Conservation (phyloP, 1,139 yeast genomes). For the Yamadazyma mexicana region DNA sequence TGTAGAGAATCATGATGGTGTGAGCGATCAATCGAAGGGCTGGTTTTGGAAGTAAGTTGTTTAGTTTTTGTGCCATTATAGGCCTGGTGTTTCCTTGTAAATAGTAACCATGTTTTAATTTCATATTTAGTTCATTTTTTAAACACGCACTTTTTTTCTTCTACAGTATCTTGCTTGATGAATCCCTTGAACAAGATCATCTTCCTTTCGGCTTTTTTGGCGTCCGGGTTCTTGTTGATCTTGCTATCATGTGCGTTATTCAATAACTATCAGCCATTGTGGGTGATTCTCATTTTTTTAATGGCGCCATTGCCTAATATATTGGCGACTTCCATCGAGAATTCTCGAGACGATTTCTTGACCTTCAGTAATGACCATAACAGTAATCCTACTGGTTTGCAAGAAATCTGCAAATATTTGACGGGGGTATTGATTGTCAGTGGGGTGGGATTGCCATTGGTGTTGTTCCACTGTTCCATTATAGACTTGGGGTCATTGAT, state of each 20-base stretch:
- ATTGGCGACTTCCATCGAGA: slow-evolving; percentile 44
- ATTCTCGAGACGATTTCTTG: slow-evolving; percentile 57
- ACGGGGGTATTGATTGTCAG: slow-evolving; percentile 70
- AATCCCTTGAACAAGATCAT: slow-evolving; percentile 71
- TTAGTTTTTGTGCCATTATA: not conserved
- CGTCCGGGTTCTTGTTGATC: slow-evolving; percentile 72
- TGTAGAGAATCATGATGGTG: not conserved
- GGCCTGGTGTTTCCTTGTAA: not conserved
- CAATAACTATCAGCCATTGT: slow-evolving; percentile 68
- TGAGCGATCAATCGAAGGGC: not conserved
- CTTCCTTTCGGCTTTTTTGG: slow-evolving; percentile 67
- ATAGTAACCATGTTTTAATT: too few relatives aligned
- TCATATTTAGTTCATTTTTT: too few relatives aligned
- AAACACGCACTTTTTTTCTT: not conserved
- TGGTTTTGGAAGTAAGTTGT: not conserved
- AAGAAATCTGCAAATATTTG: slow-evolving; percentile 59
- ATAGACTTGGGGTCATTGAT: slow-evolving; percentile 58
- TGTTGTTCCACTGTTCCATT: slow-evolving; percentile 59
- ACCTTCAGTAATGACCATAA: slow-evolving; percentile 55
- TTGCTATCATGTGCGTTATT: slow-evolving; percentile 72
- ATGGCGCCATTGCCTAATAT: slow-evolving; percentile 71
- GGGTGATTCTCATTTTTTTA: slow-evolving; percentile 64
- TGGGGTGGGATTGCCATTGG: slow-evolving; percentile 66
- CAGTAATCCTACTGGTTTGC: slow-evolving; percentile 45
- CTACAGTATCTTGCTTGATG: slow-evolving; percentile 21